These are phyloP conservation scores for Neurospora sp. DNA, from an alignment of 2,329 filamentous ascomycete species.

Conservation along the genomic window DNA sequence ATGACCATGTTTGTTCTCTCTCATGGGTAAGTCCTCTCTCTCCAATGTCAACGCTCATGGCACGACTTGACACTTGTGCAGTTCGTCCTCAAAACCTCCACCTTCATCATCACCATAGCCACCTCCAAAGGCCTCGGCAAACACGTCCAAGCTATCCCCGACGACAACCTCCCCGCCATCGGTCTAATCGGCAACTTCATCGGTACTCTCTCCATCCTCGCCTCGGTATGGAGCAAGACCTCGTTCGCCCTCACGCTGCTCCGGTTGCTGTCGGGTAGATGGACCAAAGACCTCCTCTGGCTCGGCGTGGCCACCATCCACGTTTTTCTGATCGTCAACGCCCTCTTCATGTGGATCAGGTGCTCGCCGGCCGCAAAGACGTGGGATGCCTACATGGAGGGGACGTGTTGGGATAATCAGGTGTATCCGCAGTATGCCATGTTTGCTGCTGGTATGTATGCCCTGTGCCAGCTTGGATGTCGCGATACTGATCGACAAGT, in stretches of 20 bases:
- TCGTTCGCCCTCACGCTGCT: constrained; percentile 28
- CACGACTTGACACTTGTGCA: neutral
- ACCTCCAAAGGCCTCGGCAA: constrained; percentile 14
- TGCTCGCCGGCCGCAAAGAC: constrained; percentile 6
- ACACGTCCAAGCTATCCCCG: constrained; percentile 12
- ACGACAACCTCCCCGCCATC: constrained; percentile 10
- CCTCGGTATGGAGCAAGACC: constrained; percentile 28
- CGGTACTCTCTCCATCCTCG: constrained; percentile 22
- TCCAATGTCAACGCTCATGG: neutral
- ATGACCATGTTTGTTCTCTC: constrained; percentile 15
- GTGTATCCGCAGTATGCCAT: constrained; percentile 7
- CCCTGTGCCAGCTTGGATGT: too few relatives aligned
- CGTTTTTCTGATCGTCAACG: constrained; percentile 6
- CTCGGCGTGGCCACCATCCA: constrained; percentile 5
- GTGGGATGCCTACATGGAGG: constrained; percentile 2
- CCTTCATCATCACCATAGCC: constrained; percentile 11
- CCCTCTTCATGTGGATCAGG: constrained; percentile 9
- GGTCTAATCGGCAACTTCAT: constrained; percentile 17
- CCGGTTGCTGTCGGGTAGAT: constrained; percentile 20
- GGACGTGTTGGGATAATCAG: constrained; percentile 7
- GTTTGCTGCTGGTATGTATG: constrained; percentile 8
- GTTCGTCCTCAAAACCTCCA: constrained; percentile 14
- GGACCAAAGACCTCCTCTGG: constrained; percentile 21
- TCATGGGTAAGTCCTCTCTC: constrained; percentile 12
- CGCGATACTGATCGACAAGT: too few relatives aligned